Base-by-base conservation (phyloP, 768 basidiomycete genomes). In the Collybiopsis luxurians region DNA sequence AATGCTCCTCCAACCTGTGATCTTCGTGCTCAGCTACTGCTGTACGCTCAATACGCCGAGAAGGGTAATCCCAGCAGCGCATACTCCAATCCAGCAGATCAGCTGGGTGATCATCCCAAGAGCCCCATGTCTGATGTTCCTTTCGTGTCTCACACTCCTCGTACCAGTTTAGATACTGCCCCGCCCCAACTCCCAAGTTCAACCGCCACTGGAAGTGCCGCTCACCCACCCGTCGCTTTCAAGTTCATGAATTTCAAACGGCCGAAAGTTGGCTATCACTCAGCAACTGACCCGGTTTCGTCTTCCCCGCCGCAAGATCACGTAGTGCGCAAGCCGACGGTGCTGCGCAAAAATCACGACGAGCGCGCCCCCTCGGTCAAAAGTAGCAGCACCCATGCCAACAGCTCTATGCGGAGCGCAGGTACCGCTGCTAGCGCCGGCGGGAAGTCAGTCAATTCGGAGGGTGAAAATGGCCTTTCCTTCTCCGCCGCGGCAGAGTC, bases 1-100 rank as follows among this genome's bases (percentile, higher is more conserved):
- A 84, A 87, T 58, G 88, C 92, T 1, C 85, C 90, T 9, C 86
- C 87, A 4, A 90, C 87, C 2, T 94, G 92, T 63, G 89, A 93
- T 65, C 79, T 92, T 40, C 87, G 89, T 56, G 82, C 89, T 1
- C 90, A 91, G 65, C 79, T 93, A n/a, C 73, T 92, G 44, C 70
- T 84, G 46, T 89, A 89, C 60, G 88, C 89, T 0, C 86, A 90
- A 59, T 89, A 90, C 63, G 88, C 90, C 21, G 87, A 87, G 69
- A 81, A 80, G 59, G 83, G 84, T 11, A 83, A 78, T 60, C 75
- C 85, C 3, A 60, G 70, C 4, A 83, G 79, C 60, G 73, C 72
- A 21, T 82, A 84, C 58, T 76, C 79, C 34, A 80, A 81, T 56
- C 79, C 83, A 28, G 67, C 76, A 38, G 85, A 86, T 36, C 71